These are phyloP conservation scores for Nakaseomyces uthaithaninus DNA, from an alignment of 1,139 yeast species.

Conservation along the genomic window DNA sequence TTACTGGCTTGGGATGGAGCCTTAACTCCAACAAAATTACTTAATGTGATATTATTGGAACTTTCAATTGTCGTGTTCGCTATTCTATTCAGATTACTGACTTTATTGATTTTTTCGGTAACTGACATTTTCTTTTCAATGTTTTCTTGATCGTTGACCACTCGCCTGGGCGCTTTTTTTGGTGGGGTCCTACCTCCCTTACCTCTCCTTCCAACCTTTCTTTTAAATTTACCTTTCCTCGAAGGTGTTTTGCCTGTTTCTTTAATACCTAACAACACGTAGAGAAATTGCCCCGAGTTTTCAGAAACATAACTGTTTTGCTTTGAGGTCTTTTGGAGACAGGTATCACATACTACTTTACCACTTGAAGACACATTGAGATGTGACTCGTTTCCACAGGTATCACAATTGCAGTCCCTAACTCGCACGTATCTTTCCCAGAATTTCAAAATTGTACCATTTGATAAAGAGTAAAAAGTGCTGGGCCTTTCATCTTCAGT, in stretches of 20 bases:
- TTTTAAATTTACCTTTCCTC: constrained; percentile 15
- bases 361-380: constrained; percentile 36
- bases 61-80: constrained; percentile 26
- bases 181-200: constrained; percentile 19
- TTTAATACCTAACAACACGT: constrained; percentile 43
- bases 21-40: constrained; percentile 23
- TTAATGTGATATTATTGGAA: constrained; percentile 25
- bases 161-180: constrained; percentile 8
- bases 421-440: constrained; percentile 42
- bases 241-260: constrained; percentile 29
- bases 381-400: constrained; percentile 39
- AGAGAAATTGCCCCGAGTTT: constrained; percentile 42
- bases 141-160: constrained; percentile 10
- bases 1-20: background rate
- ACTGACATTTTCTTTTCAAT: constrained; percentile 20
- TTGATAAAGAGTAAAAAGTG: constrained; percentile 44
- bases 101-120: constrained; percentile 23
- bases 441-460: constrained; percentile 47
- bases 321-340: constrained; percentile 32
- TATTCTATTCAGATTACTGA: constrained; percentile 23
- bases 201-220: constrained; percentile 31
- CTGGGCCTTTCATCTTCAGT: constrained; percentile 36
- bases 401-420: constrained; percentile 43
- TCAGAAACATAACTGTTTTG: constrained; percentile 37
- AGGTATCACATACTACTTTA: constrained; percentile 37